Base-by-base conservation (phyloP, 1,284 basidiomycete genomes). In the Violaceomyces palustris region DNA sequence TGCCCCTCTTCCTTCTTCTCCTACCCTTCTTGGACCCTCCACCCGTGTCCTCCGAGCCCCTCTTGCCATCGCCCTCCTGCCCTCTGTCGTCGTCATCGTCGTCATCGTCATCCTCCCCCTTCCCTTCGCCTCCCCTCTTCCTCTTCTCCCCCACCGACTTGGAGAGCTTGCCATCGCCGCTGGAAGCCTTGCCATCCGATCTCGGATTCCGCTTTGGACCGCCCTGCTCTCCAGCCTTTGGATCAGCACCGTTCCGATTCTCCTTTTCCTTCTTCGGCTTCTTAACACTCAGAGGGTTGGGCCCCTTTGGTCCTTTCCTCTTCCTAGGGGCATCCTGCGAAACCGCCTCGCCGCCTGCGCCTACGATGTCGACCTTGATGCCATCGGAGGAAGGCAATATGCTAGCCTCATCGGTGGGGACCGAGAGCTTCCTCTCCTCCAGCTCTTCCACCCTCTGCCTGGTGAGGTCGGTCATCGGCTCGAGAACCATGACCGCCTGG, bases 271-370 rank as follows among this genome's bases (percentile, higher is more conserved):
- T 52, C 29, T 64, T 68, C 18, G 57, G 90, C 79, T 90, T 96
- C 78, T 88, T 91, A 28, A 92, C 77, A 50, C 88, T 91, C 4
- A 98, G 79, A 12, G 93, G 90, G 76, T 98, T 98, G 0, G 92
- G 89, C 0, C 80, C 88, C 70, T 89, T 92, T 0, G 29, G 23
- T n/a, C 43, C 33, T 25, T 48, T 47, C 2, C 50, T 25, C 22
- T 42, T 47, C 21, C 41, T 42, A 3, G 22, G 4, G 14, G 15
- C 36, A n/a, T 28, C 23, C 6, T 26, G 12, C 17, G 27, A 6
- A 19, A 4, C 12, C 3, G 25, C 21, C 0, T 27, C 45, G 23
- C 23, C 49, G 7, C 50, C 50, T 14, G 25, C 49, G 7, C 50
- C 50, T 14, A 64, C 30, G 29, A 64, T 61, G 34, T 65, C 46